phyloP scores from a whole-genome alignment of 2,329 filamentous ascomycete genomes.

The Cytospora mali region DNA sequence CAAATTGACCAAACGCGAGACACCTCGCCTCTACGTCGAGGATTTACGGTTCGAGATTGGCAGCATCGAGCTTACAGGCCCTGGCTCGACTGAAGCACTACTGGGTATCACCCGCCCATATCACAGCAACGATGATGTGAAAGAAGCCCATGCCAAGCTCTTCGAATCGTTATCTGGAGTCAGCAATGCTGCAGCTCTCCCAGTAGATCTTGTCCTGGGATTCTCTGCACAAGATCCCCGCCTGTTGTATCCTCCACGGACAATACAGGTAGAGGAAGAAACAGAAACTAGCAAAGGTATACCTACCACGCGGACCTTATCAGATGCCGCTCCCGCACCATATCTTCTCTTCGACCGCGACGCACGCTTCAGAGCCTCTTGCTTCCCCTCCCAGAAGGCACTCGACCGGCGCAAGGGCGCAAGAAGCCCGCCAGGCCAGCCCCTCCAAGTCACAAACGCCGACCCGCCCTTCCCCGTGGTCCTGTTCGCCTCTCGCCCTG shows the following conservation, averaged over 20 bases:
- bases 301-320: constrained; percentile 39
- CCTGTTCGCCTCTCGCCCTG: constrained; percentile 62
- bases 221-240: constrained; percentile 81
- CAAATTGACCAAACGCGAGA: constrained; percentile 59
- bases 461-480: constrained; percentile 82
- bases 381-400: constrained; percentile 73
- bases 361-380: constrained; percentile 64
- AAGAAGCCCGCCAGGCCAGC: constrained; percentile 62
- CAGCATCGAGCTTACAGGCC: constrained; percentile 61
- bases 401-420: constrained; percentile 76
- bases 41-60: constrained; percentile 71
- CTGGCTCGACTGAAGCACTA: constrained; percentile 78
- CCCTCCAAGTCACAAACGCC: constrained; percentile 56
- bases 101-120: constrained; percentile 66
- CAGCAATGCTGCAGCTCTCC: constrained; percentile 70
- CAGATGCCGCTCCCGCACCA: constrained; percentile 31
- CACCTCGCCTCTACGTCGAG: constrained; percentile 64
- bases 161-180: constrained; percentile 60
- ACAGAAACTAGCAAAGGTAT: background rate
- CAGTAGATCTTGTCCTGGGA: constrained; percentile 68
- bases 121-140: constrained; percentile 36
- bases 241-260: constrained; percentile 72
- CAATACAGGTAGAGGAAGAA: constrained; percentile 44
- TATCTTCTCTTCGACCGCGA: constrained; percentile 69
- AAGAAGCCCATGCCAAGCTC: constrained; percentile 47